Conservation (phyloP, 2,329 filamentous ascomycete species). For the Onygena corvina region DNA sequence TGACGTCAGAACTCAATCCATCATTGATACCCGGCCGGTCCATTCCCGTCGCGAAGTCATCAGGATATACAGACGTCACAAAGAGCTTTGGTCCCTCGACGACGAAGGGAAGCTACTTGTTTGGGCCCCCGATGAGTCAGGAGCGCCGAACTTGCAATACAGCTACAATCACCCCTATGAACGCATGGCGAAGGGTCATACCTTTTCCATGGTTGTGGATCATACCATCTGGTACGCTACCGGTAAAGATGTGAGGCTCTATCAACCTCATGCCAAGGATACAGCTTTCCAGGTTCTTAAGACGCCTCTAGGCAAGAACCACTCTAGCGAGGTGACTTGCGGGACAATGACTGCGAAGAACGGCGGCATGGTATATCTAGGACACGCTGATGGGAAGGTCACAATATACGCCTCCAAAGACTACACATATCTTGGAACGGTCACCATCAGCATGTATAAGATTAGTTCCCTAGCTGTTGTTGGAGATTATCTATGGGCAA, state of each 20-base stretch:
- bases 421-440: slow-evolving; percentile 62
- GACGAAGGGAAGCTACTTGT: slow-evolving; percentile 76
- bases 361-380: slow-evolving; percentile 72
- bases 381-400: slow-evolving; percentile 86
- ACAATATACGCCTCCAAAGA: slow-evolving; percentile 76
- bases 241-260: slow-evolving; percentile 78
- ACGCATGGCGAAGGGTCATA: slow-evolving; percentile 67
- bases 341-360: slow-evolving; percentile 64
- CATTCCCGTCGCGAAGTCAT: slow-evolving; percentile 70
- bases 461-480: slow-evolving; percentile 78
- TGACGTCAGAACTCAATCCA: slow-evolving; percentile 61
- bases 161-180: slow-evolving; percentile 57
- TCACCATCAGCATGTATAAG: slow-evolving; percentile 88
- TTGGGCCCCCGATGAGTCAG: slow-evolving; percentile 67
- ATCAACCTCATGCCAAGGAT: slow-evolving; percentile 57
- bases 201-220: slow-evolving; percentile 77
- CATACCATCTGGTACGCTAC: slow-evolving; percentile 77
- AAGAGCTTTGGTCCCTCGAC: slow-evolving; percentile 89
- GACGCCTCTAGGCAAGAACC: slow-evolving; percentile 56
- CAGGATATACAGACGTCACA: slow-evolving; percentile 72
- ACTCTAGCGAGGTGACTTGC: slow-evolving; percentile 75
- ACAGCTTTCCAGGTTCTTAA: slow-evolving; percentile 65
- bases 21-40: slow-evolving; percentile 57
- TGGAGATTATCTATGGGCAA: slow-evolving; percentile 77
- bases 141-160: slow-evolving; percentile 60